Percentiles rank a stretch among this genome's conserved stretches.
Conservation (phyloP, 1,139 yeast species). For the Taphrina populina region DNA sequence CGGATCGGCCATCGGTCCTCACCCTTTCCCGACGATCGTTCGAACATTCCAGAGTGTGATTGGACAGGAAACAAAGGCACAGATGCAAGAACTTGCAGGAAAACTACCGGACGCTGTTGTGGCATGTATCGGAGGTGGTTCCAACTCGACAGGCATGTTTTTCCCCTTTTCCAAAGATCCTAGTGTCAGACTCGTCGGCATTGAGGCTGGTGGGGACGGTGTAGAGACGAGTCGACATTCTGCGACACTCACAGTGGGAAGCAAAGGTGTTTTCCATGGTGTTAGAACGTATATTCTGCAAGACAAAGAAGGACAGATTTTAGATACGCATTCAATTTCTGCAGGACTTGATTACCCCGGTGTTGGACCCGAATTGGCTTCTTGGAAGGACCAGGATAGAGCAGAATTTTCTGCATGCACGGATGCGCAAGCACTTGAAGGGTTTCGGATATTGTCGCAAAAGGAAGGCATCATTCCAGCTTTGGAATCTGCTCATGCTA, state of each 20-base stretch:
- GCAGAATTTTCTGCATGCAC: constrained; percentile 89
- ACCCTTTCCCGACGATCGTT: constrained; percentile 96
- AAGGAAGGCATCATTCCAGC: constrained; percentile 99
- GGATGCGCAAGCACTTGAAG: constrained; percentile 87
- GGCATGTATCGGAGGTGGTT: constrained; percentile 99
- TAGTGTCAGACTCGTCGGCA: constrained; percentile 79
- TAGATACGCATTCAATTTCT: constrained; percentile 87
- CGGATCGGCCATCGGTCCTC: constrained; percentile 99
- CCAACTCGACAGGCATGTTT: constrained; percentile 94
- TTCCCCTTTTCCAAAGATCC: constrained; percentile 84
- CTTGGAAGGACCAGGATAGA: constrained; percentile 92
- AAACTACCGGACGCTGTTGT: constrained; percentile 88
- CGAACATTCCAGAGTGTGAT: constrained; percentile 97
- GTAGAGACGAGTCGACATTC: constrained; percentile 80
- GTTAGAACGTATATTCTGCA: constrained; percentile 91
- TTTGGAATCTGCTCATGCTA: constrained; percentile 93
- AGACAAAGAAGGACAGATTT: constrained; percentile 89
- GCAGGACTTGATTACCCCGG: constrained; percentile 99
- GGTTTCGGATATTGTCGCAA: constrained; percentile 84
- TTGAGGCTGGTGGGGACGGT: constrained; percentile 99
- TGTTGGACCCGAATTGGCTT: constrained; percentile 96
- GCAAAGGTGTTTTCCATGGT: constrained; percentile 98
- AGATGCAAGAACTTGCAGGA: constrained; percentile 76
- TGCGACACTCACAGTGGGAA: constrained; percentile 89
- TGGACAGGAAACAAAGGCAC: constrained; percentile 91